A percentile compares a stretch with the other conserved stretches of the same genome.
phyloP scores from a whole-genome alignment of 106 monocot species.

The Triglochin maritima region DNA sequence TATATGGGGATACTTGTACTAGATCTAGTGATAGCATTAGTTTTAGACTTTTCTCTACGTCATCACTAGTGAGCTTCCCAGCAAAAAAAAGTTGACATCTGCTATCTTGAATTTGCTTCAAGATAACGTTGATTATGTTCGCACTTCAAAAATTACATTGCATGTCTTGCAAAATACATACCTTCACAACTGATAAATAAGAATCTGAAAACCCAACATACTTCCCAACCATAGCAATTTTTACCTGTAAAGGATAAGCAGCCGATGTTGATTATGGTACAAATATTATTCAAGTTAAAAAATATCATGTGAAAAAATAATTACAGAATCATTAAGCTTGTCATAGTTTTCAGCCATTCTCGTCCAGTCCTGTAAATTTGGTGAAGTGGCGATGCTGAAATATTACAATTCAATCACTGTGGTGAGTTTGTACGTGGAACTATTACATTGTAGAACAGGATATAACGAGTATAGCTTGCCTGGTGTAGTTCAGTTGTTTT shows the following conservation, averaged over 20 bases:
- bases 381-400: conserved; percentile 35
- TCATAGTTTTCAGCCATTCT: conserved; percentile 56
- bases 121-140: neutral
- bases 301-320: conserved; percentile 1
- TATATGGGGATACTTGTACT: too few species aligned
- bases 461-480: neutral
- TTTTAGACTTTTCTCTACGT: too few species aligned
- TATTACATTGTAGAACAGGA: neutral
- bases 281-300: neutral
- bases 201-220: conserved; percentile 90
- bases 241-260: conserved; percentile 38
- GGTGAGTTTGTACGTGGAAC: neutral
- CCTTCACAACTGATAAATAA: conserved; percentile 90
- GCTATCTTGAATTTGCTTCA: neutral
- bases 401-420: neutral
- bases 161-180: conserved; percentile 8
- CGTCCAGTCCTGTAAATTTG: conserved; percentile 63
- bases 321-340: conserved; percentile 44
- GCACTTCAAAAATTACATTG: neutral
- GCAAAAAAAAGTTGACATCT: neutral
- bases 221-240: conserved; percentile 97
- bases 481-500: conserved; percentile 57
- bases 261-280: neutral
- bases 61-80: too few species aligned
- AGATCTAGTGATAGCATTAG: too few species aligned